These are phyloP conservation scores for Populus euphratica DNA, from an alignment of 345 rosid genomes.

Conservation along the genomic window DNA sequence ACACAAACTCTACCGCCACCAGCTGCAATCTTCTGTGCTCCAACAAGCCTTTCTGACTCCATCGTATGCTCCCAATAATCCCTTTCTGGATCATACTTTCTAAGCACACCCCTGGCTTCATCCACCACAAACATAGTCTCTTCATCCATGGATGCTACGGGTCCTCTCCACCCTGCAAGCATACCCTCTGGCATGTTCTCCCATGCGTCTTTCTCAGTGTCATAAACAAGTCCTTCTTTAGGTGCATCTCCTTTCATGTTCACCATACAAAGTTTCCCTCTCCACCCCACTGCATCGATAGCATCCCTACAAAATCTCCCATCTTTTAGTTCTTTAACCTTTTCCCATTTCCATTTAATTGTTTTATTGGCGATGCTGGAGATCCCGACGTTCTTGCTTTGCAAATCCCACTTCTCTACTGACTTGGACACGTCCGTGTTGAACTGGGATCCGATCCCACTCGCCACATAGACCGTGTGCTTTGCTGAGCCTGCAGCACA, in stretches of 20 bases:
- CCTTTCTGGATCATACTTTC: conserved; percentile 29
- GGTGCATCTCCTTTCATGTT: conserved; percentile 38
- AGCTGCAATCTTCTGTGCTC: conserved; percentile 41
- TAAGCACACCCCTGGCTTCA: conserved; percentile 35
- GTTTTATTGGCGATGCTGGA: not conserved
- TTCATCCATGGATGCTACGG: conserved; percentile 52
- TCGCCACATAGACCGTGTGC: conserved; percentile 30
- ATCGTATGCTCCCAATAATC: conserved; percentile 38
- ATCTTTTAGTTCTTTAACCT: conserved; percentile 27
- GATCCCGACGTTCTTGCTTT: not conserved
- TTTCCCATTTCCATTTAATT: conserved; percentile 32
- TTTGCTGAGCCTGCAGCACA: conserved; percentile 39
- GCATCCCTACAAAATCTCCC: conserved; percentile 49
- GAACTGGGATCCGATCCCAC: conserved; percentile 44
- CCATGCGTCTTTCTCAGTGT: conserved; percentile 32
- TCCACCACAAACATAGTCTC: conserved; percentile 39
- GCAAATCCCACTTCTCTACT: conserved; percentile 39
- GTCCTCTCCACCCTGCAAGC: conserved; percentile 53
- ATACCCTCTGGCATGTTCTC: conserved; percentile 43
- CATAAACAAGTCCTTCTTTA: conserved; percentile 40
- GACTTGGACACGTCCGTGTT: conserved; percentile 39
- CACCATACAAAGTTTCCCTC: conserved; percentile 51
- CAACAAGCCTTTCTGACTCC: conserved; percentile 23
- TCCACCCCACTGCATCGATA: conserved; percentile 48
- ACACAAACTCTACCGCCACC: conserved; percentile 45